Evolutionary conservation across 1,284 basidiomycete genomes (phyloP).

Genomic region (Malassezia psittaci): DNA sequence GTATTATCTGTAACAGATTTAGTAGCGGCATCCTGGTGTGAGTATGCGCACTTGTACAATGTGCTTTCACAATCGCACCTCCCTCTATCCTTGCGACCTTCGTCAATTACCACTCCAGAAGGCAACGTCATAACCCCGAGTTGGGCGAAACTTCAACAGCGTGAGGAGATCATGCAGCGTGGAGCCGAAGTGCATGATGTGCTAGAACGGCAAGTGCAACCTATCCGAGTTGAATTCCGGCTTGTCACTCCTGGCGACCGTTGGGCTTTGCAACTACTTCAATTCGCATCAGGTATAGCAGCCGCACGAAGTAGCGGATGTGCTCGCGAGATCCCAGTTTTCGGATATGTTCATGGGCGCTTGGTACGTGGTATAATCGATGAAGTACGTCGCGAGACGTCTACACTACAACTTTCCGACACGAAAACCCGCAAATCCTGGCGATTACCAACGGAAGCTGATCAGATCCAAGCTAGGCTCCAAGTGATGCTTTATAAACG

Average conservation of each 20-base stretch:
- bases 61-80: constrained; percentile 31
- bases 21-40: constrained; percentile 40
- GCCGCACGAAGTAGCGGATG: constrained; percentile 8
- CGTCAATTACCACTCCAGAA: constrained; percentile 26
- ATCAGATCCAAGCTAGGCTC: constrained; percentile 27
- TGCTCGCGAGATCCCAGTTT: constrained; percentile 34
- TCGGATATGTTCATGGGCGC: constrained; percentile 30
- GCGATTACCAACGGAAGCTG: constrained; percentile 21
- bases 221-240: constrained; percentile 54
- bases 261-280: constrained; percentile 60
- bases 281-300: constrained; percentile 19
- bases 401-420: constrained; percentile 18
- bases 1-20: constrained; percentile 38
- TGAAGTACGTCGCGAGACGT: constrained; percentile 21
- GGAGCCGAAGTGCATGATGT: constrained; percentile 60
- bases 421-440: constrained; percentile 34
- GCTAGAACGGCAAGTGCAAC: constrained; percentile 64
- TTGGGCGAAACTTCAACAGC: constrained; percentile 13
- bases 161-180: constrained; percentile 21
- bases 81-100: constrained; percentile 24
- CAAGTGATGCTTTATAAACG: constrained; percentile 44
- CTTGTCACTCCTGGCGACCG: constrained; percentile 57
- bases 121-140: constrained; percentile 24
- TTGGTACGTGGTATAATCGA: constrained; percentile 39
- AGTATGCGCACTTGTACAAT: constrained; percentile 34